phyloP scores from a whole-genome alignment of 2,329 filamentous ascomycete genomes.

The Colletotrichum tabaci region DNA sequence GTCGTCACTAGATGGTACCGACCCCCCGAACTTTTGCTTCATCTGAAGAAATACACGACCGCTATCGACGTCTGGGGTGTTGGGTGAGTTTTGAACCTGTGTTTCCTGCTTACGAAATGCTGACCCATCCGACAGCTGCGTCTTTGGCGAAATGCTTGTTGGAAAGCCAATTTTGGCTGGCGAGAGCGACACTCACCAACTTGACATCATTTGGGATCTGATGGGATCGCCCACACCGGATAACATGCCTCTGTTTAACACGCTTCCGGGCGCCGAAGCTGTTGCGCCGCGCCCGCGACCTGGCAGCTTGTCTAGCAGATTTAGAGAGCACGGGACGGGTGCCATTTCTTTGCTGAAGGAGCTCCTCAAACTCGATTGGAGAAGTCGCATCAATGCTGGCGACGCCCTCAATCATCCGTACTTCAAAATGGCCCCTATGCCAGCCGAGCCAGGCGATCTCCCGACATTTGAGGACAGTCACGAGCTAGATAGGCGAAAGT shows the following conservation, averaged over 20 bases:
- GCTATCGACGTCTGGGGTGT: constrained; percentile 99
- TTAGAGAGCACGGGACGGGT: constrained; percentile 80
- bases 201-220: constrained; percentile 93
- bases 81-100: constrained; percentile 72
- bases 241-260: constrained; percentile 92
- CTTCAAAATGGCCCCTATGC: constrained; percentile 84
- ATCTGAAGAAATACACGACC: constrained; percentile 92
- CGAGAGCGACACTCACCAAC: constrained; percentile 89
- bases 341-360: constrained; percentile 87
- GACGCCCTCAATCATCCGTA: constrained; percentile 95
- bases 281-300: constrained; percentile 74
- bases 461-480: constrained; percentile 95
- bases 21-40: constrained; percentile 91
- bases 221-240: constrained; percentile 91
- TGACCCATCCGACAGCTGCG: constrained; percentile 73
- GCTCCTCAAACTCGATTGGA: constrained; percentile 91
- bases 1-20: constrained; percentile 98
- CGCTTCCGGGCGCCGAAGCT: constrained; percentile 84
- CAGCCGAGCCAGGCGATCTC: constrained; percentile 87
- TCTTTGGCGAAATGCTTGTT: constrained; percentile 98
- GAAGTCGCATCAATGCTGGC: constrained; percentile 89
- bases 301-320: constrained; percentile 79
- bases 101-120: constrained; percentile 25
- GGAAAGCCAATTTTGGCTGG: constrained; percentile 94
- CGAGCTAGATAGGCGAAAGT: constrained; percentile 94